phyloP scores from a whole-genome alignment of 305 asterid genomes.

The Fraxinus xanthoxyloides region DNA sequence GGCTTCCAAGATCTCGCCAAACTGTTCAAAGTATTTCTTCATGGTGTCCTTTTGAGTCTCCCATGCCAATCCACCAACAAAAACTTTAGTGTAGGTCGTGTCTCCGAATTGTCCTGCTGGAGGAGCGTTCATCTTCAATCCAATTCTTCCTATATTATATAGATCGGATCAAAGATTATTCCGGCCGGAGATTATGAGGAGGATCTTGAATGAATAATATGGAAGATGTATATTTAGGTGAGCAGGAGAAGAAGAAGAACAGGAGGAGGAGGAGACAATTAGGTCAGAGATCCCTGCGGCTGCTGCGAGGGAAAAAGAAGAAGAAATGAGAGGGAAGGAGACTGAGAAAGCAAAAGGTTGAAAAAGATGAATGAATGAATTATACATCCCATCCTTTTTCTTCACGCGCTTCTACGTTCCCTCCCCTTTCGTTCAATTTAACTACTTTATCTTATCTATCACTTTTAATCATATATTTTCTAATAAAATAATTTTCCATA shows the following conservation, averaged over 20 bases:
- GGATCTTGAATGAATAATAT: background rate
- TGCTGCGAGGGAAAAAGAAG: constrained; percentile 25
- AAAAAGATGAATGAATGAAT: constrained; percentile 16
- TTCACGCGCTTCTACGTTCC: constrained; percentile 38
- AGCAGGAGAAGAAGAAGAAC: background rate
- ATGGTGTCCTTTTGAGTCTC: constrained; percentile 98
- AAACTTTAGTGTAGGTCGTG: constrained; percentile 88
- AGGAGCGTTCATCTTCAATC: constrained; percentile 21
- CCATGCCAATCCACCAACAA: constrained; percentile 98
- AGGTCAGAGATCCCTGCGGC: constrained; percentile 48
- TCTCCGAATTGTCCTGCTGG: constrained; percentile 70
- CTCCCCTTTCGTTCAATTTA: too few species aligned
- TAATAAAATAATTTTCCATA: too few species aligned
- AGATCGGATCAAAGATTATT: background rate
- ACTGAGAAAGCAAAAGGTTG: constrained; percentile 15
- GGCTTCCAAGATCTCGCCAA: constrained; percentile 94
- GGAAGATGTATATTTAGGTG: background rate
- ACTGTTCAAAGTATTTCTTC: constrained; percentile 94
- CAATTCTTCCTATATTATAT: background rate
- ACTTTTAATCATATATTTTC: too few species aligned
- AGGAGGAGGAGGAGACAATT: constrained; percentile 33
- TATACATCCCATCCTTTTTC: constrained; percentile 29
- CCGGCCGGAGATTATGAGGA: background rate
- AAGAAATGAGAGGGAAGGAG: constrained; percentile 4
- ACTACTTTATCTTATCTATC: too few species aligned